Conservation (phyloP, 164 flowering plant species). For the Magnolia sinica region DNA sequence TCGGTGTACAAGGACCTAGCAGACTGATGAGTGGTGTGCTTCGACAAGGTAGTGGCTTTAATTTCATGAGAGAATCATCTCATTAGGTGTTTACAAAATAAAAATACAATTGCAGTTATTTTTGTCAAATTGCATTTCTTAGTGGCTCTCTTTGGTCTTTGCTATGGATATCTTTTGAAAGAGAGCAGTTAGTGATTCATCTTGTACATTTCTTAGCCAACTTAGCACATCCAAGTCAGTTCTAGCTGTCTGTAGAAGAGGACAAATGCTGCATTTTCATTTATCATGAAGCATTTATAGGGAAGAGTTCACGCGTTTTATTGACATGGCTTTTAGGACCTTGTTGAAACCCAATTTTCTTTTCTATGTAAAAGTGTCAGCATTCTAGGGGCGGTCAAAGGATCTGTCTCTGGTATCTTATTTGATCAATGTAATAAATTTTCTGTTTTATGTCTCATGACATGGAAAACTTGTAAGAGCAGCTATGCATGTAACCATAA, state of each 20-base stretch:
- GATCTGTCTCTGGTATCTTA: too few relatives aligned
- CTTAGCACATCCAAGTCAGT: too few relatives aligned
- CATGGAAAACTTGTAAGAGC: too few relatives aligned
- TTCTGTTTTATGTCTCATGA: too few relatives aligned
- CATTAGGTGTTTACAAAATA: neutral
- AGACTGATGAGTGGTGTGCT: constrained; percentile 69
- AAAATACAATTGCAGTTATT: neutral
- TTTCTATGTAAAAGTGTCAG: too few relatives aligned
- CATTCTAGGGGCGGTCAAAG: too few relatives aligned
- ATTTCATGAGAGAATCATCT: neutral
- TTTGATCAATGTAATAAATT: too few relatives aligned
- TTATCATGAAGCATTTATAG: too few relatives aligned
- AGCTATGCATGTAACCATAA: too few relatives aligned
- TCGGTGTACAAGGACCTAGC: constrained; percentile 60
- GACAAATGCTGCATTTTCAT: neutral
- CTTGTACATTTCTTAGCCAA: neutral
- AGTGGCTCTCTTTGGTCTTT: neutral
- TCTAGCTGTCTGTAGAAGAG: neutral
- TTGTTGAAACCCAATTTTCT: too few relatives aligned
- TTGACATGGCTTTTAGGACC: too few relatives aligned
- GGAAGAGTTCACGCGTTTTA: too few relatives aligned
- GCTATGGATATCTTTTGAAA: neutral
- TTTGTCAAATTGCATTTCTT: neutral
- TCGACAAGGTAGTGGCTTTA: constrained; percentile 55
- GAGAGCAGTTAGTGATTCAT: neutral